phyloP scores from a whole-genome alignment of 768 basidiomycete species.

The Auricularia cornea region DNA sequence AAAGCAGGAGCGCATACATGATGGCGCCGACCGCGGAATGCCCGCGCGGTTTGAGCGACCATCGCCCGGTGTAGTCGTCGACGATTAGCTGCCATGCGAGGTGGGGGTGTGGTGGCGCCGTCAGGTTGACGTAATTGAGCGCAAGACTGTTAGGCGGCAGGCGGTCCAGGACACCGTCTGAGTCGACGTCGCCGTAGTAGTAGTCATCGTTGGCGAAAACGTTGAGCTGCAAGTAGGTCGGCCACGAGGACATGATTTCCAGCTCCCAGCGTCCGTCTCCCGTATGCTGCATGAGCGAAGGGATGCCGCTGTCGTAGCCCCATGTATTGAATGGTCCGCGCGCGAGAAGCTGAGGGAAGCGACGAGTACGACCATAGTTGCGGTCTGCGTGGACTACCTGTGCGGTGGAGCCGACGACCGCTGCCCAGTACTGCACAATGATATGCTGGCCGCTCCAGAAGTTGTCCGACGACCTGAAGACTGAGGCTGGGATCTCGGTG shows the following conservation, averaged over 20 bases:
- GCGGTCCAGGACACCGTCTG: constrained; percentile 81
- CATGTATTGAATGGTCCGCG: constrained; percentile 87
- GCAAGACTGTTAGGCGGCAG: constrained; percentile 82
- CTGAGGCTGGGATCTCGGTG: constrained; percentile 50
- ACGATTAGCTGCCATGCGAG: constrained; percentile 80
- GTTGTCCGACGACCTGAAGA: constrained; percentile 38
- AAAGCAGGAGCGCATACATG: constrained; percentile 76
- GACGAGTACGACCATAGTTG: constrained; percentile 52
- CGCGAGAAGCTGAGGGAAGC: constrained; percentile 79
- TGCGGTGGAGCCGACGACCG: constrained; percentile 48
- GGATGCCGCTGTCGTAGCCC: constrained; percentile 82
- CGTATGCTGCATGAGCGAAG: constrained; percentile 57
- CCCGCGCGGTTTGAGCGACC: constrained; percentile 77
- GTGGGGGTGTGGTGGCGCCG: constrained; percentile 80
- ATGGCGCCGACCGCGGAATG: constrained; percentile 71
- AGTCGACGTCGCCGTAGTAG: constrained; percentile 87
- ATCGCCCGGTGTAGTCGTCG: constrained; percentile 67
- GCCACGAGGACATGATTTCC: constrained; percentile 87
- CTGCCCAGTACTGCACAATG: constrained; percentile 87
- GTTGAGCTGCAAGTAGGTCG: constrained; percentile 82
- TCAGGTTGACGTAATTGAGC: constrained; percentile 85
- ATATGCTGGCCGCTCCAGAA: constrained; percentile 84
- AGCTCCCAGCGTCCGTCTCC: constrained; percentile 70
- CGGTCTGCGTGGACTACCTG: constrained; percentile 73
- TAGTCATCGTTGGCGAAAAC: constrained; percentile 87